A percentile compares a stretch with the other conserved stretches of the same genome.
Evolutionary conservation across 441 rosid genomes (phyloP).

Genomic region (Erodium moschatum): DNA sequence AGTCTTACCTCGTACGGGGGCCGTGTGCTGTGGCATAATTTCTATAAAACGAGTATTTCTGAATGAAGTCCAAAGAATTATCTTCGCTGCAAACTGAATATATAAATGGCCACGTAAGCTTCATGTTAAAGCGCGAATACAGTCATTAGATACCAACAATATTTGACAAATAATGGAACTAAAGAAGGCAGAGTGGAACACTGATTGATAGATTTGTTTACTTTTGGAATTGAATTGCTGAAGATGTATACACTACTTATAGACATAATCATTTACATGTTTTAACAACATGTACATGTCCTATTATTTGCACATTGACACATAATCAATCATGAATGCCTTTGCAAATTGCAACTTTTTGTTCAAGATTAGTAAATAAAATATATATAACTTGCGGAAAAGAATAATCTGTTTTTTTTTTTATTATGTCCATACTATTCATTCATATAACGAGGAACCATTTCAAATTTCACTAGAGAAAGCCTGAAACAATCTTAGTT

Average conservation of each 20-base stretch:
- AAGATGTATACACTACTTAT: neutral
- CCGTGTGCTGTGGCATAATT: conserved; percentile 54
- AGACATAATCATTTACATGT: neutral
- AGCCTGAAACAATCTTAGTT: too few species aligned
- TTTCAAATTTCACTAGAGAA: neutral
- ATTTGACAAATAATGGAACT: conserved; percentile 10
- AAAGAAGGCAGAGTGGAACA: neutral
- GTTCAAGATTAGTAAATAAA: neutral
- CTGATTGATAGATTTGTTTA: conserved; percentile 2
- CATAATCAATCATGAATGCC: neutral
- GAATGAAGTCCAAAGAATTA: conserved; percentile 81
- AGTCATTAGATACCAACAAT: conserved; percentile 5
- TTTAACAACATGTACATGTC: neutral
- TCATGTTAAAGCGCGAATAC: neutral
- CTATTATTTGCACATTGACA: neutral
- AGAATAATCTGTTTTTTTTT: neutral
- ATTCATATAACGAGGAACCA: neutral
- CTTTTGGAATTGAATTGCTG: neutral
- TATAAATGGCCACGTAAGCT: conserved; percentile 13
- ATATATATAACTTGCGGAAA: neutral
- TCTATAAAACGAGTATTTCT: conserved; percentile 85
- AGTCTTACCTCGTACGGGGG: conserved; percentile 63
- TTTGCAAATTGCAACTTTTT: neutral
- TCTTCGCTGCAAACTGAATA: conserved; percentile 79
- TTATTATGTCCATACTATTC: neutral